Conservation (phyloP, 495 filamentous ascomycete genomes). For the Aspergillus homomorphus region DNA sequence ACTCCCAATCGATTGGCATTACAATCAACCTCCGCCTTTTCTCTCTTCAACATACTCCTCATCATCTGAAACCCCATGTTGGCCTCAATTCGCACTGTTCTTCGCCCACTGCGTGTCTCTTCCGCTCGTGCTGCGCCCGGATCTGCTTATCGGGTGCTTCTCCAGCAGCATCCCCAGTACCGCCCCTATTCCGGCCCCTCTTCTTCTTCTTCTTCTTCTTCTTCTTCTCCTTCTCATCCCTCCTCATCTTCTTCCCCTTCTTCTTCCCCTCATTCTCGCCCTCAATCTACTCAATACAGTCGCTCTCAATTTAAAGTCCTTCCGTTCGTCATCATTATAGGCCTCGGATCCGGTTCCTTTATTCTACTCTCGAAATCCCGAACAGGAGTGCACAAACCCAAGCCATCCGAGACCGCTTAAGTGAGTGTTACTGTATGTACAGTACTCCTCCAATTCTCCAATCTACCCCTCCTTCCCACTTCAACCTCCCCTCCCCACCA, state of each 20-base stretch:
- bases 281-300: conserved; percentile 28
- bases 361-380: conserved; percentile 59
- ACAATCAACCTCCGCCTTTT: too few species aligned
- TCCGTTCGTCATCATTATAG: conserved; percentile 61
- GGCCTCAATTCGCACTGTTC: neutral
- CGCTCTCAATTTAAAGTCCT: conserved; percentile 58
- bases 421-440: neutral
- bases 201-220: conserved; percentile 12
- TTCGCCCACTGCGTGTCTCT: conserved; percentile 7
- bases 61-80: neutral
- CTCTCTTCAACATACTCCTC: too few species aligned
- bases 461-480: conserved; percentile 8
- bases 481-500: neutral
- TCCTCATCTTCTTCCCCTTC: conserved; percentile 18
- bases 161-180: conserved; percentile 6
- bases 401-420: conserved; percentile 8
- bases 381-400: conserved; percentile 34
- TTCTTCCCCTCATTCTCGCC: conserved; percentile 18
- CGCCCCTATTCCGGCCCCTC: conserved; percentile 17
- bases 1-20: too few species aligned
- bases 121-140: neutral
- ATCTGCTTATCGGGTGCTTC: neutral
- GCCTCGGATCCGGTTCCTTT: conserved; percentile 58
- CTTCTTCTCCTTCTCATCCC: conserved; percentile 11
- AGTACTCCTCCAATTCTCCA: neutral